Evolutionary conservation across 441 rosid species (phyloP).

Genomic region (Populus hybrid): DNA sequence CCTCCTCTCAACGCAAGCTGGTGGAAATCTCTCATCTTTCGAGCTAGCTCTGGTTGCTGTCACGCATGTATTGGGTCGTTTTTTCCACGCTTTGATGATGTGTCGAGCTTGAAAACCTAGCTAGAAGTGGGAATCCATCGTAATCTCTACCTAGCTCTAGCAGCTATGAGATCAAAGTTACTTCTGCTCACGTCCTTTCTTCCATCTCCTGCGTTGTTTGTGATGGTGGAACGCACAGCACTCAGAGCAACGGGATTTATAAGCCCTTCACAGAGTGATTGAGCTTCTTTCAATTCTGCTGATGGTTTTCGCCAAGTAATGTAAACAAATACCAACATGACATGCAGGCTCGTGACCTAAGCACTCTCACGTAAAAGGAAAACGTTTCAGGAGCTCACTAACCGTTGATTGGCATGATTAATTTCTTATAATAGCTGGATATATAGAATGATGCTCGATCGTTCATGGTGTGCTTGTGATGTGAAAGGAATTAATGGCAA

Average conservation of each 20-base stretch:
- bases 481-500: neutral
- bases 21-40: neutral
- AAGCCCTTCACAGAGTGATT: neutral
- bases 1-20: conserved; percentile 3
- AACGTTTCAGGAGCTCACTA: neutral
- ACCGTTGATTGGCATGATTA: neutral
- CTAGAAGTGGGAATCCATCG: conserved; percentile 11
- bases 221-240: conserved; percentile 5
- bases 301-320: too few relatives aligned
- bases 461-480: neutral
- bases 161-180: neutral
- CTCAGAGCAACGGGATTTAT: neutral
- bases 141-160: neutral
- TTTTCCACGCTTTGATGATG: conserved; percentile 6
- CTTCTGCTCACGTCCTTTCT: neutral
- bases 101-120: neutral
- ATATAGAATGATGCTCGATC: neutral
- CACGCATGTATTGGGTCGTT: conserved; percentile 24
- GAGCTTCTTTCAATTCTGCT: too few relatives aligned
- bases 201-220: neutral
- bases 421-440: neutral
- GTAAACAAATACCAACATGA: neutral
- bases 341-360: conserved; percentile 11
- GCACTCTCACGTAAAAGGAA: neutral
- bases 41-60: conserved; percentile 11